These are phyloP conservation scores for Hypoxylon sp. DNA, from an alignment of 2,329 filamentous ascomycete species.

Conservation along the genomic window DNA sequence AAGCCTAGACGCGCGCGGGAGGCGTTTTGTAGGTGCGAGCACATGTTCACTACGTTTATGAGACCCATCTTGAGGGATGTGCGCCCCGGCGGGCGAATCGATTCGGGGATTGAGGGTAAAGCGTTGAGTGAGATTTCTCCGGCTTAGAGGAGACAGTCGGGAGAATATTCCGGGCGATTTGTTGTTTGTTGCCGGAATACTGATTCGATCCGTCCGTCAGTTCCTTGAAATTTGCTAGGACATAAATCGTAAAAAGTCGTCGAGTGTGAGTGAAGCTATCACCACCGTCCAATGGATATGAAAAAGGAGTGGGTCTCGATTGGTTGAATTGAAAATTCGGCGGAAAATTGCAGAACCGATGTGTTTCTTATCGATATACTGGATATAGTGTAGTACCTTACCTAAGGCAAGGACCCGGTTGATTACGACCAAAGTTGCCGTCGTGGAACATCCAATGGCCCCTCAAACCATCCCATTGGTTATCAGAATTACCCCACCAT, in stretches of 20 bases:
- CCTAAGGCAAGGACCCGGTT: neutral
- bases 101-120: neutral
- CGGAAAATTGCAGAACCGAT: slow-evolving; percentile 36
- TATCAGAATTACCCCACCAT: slow-evolving; percentile 48
- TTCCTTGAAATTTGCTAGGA: no score
- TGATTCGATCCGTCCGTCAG: neutral
- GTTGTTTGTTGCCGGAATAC: neutral
- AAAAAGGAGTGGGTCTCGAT: slow-evolving; percentile 30
- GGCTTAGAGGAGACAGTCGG: neutral
- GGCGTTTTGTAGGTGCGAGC: slow-evolving; percentile 92
- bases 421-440: neutral
- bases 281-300: slow-evolving; percentile 24
- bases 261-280: slow-evolving; percentile 44
- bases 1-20: slow-evolving; percentile 85
- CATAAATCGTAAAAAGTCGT: slow-evolving; percentile 7
- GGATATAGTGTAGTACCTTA: neutral
- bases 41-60: slow-evolving; percentile 81
- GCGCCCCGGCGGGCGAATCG: slow-evolving; percentile 32
- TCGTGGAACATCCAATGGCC: neutral
- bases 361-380: slow-evolving; percentile 16
- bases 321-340: slow-evolving; percentile 43
- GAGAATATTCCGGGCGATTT: neutral
- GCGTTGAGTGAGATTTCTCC: neutral
- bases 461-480: slow-evolving; percentile 29
- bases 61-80: slow-evolving; percentile 72